Percentiles rank a stretch among this genome's conserved stretches.
These are phyloP conservation scores for Pyricularia grisea DNA, from an alignment of 2,329 filamentous ascomycete genomes.

Conservation along the genomic window DNA sequence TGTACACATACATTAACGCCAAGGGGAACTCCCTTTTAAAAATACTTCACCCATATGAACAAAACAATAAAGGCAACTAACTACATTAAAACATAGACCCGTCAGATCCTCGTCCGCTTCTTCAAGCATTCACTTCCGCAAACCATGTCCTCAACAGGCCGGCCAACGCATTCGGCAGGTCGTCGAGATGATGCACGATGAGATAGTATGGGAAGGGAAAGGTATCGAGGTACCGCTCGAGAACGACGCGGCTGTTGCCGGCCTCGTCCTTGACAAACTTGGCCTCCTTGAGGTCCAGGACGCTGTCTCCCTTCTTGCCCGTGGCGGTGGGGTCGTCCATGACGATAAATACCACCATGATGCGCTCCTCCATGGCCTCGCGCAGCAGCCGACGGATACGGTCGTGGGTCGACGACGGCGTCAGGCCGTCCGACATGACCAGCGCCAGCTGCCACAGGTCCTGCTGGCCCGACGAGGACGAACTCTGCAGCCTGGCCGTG, in stretches of 20 bases:
- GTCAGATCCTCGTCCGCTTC: neutral
- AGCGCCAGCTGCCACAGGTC: constrained; percentile 95
- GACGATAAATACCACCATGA: constrained; percentile 98
- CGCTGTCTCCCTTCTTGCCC: constrained; percentile 39
- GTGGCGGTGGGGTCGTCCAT: constrained; percentile 54
- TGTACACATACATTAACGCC: neutral
- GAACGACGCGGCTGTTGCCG: constrained; percentile 60
- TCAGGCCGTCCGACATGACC: constrained; percentile 89
- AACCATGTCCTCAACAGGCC: constrained; percentile 94
- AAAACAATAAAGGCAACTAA: neutral
- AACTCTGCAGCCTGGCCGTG: constrained; percentile 53
- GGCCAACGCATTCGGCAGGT: constrained; percentile 81
- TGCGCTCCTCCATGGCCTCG: constrained; percentile 82
- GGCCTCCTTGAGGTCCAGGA: constrained; percentile 82
- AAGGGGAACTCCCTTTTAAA: neutral
- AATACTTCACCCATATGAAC: neutral
- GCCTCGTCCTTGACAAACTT: constrained; percentile 61
- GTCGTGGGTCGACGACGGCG: constrained; percentile 72
- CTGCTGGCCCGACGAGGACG: constrained; percentile 29
- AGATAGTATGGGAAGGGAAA: constrained; percentile 98
- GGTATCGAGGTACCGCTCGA: constrained; percentile 85
- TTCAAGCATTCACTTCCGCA: constrained; percentile 51
- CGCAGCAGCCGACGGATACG: constrained; percentile 73
- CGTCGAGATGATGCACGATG: constrained; percentile 83
- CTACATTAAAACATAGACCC: too few species aligned